Conservation (phyloP, 108 stramenopile genomes). For the Cyclotella cryptica region DNA sequence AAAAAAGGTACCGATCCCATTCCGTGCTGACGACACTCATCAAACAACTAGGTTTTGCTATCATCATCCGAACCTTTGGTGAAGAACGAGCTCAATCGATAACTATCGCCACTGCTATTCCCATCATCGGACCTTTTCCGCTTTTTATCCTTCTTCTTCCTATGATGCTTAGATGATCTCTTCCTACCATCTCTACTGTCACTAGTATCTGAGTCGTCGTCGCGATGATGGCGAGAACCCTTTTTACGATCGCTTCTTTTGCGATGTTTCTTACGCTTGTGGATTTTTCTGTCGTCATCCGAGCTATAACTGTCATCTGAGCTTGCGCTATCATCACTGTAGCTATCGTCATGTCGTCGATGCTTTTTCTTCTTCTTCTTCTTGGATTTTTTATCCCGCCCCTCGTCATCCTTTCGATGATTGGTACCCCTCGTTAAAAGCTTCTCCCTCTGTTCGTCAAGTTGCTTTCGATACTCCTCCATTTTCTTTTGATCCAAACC, state of each 20-base stretch:
- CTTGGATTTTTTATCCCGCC: conserved; percentile 49
- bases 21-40: too few relatives aligned
- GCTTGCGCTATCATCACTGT: conserved; percentile 21
- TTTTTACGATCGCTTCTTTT: conserved; percentile 57
- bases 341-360: conserved; percentile 49
- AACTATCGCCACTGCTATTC: conserved; percentile 69
- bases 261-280: conserved; percentile 56
- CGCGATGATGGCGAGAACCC: conserved; percentile 34
- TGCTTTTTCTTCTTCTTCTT: conserved; percentile 67
- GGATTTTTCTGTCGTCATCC: conserved; percentile 27
- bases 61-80: conserved; percentile 62
- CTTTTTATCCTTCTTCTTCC: conserved; percentile 44
- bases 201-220: conserved; percentile 31
- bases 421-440: conserved; percentile 72
- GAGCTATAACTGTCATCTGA: conserved; percentile 48
- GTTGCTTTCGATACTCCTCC: conserved; percentile 92
- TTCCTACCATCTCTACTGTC: conserved; percentile 54
- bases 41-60: background rate
- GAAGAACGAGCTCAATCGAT: conserved; percentile 75
- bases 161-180: conserved; percentile 51
- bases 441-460: conserved; percentile 90
- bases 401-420: conserved; percentile 52
- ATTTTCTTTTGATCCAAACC: conserved; percentile 92
- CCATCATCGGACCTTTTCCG: conserved; percentile 40
- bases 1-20: too few relatives aligned